phyloP scores from a whole-genome alignment of 371 early-diverging fungal species.

The Vairimorpha necatrix region DNA sequence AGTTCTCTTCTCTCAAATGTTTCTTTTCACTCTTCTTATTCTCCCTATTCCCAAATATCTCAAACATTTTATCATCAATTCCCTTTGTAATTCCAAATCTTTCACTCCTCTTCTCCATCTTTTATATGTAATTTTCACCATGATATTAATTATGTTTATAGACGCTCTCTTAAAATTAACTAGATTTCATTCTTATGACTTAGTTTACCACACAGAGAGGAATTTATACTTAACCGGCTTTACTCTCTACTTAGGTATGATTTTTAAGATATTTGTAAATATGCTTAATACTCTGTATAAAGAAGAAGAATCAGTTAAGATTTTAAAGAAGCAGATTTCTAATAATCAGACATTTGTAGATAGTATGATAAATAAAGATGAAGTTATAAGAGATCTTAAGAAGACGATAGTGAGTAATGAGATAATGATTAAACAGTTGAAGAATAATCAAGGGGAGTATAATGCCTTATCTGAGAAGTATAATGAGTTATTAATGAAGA shows the following conservation, averaged over 20 bases:
- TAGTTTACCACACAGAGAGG: slow-evolving; percentile 48
- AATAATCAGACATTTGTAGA: slow-evolving; percentile 47
- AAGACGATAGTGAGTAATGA: slow-evolving; percentile 11
- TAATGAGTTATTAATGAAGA: slow-evolving; percentile 28
- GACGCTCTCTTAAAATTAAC: slow-evolving; percentile 37
- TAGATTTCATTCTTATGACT: background rate
- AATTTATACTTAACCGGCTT: slow-evolving; percentile 53
- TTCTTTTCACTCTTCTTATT: slow-evolving; percentile 30
- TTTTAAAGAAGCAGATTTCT: slow-evolving; percentile 42
- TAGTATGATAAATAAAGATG: slow-evolving; percentile 21
- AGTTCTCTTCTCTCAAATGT: slow-evolving; percentile 27
- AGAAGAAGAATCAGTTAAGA: slow-evolving; percentile 24
- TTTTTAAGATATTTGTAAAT: slow-evolving; percentile 30
- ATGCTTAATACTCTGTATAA: slow-evolving; percentile 16
- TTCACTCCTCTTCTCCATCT: slow-evolving; percentile 28
- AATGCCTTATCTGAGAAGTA: slow-evolving; percentile 44
- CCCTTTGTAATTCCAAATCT: background rate
- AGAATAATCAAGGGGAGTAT: slow-evolving; percentile 51
- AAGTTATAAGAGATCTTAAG: slow-evolving; percentile 20
- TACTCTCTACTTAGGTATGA: slow-evolving; percentile 44
- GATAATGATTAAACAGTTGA: slow-evolving; percentile 30
- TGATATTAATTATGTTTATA: slow-evolving; percentile 47
- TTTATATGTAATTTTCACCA: slow-evolving; percentile 40
- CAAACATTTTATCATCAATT: slow-evolving; percentile 21
- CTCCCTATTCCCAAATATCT: slow-evolving; percentile 21